Base-by-base conservation (phyloP, 768 basidiomycete species). In the Amanita rubescens region DNA sequence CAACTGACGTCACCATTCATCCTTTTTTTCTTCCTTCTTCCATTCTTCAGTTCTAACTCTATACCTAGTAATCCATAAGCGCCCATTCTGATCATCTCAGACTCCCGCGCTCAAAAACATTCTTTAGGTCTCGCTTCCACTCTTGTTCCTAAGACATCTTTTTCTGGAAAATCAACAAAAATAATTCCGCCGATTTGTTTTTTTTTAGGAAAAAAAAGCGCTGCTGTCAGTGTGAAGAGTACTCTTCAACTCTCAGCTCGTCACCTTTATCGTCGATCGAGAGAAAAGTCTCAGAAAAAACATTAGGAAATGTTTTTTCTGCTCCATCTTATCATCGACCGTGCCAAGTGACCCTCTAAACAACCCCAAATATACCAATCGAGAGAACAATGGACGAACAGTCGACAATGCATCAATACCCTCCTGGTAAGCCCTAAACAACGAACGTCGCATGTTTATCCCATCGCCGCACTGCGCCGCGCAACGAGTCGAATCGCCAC, bases 271-370 rank as follows among this genome's bases (percentile, higher is more conserved):
- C 51, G 10, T 12, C 32, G 38, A 37, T 49, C 47, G 11, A 2
- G 12, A 22, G n/a, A n/a, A n/a, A 12, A 10, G 20, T 35, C 33
- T 50, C 35, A 6, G 20, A 50, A 38, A 49, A 24, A 35, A n/a
- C 19, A 12, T 20, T 20, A 39, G n/a, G 27, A 22, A 49, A 22
- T n/a, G 19, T 34, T 20, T 33, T 35, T 32, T 33, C 20, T 38
- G 48, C n/a, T n/a, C n/a, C n/a, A n/a, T n/a, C n/a, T n/a, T n/a
- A n/a, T 24, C 35, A 38, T 49, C 35, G 35, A 49, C 48, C 48
- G 48, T 49, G 37, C 22, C 46, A 33, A 34, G 34, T 48, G 46
- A 48, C 47, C 7, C 6, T 12, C 15, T n/a, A 37, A 49, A 49
- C 47, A 25, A 14, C 34, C 20, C 12, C 33, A 37, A 49, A 49